Conservation (phyloP, 129 eudicot species). For the Flaveria trinervia region DNA sequence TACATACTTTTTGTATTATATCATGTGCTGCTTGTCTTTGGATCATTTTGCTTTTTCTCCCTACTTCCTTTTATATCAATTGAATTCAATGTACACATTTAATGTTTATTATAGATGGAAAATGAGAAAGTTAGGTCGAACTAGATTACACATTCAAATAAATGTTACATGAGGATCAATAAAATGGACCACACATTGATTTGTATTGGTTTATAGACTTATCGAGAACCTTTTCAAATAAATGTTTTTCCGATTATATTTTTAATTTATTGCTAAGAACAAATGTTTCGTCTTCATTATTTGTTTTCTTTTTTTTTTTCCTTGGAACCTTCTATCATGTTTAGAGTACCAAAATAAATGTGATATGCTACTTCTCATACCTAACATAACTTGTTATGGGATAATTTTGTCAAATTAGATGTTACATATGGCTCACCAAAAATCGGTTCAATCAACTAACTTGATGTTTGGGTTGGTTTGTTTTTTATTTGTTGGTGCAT, state of each 20-base stretch:
- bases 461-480: constrained; percentile 22
- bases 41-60: neutral
- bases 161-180: neutral
- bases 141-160: neutral
- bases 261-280: neutral
- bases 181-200: neutral
- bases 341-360: neutral
- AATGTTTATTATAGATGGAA: neutral
- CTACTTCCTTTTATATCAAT: neutral
- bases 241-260: neutral
- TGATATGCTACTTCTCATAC: neutral
- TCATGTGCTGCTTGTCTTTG: too few species aligned
- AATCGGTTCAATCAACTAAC: constrained; percentile 17
- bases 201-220: neutral
- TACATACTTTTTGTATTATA: too few species aligned
- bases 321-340: neutral
- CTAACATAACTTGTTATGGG: constrained; percentile 22
- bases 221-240: neutral
- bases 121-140: neutral
- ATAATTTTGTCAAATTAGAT: constrained; percentile 12
- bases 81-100: neutral
- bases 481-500: constrained; percentile 20
- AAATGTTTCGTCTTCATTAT: neutral
- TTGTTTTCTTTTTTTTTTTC: neutral
- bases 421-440: constrained; percentile 28